phyloP scores from a whole-genome alignment of 805 yeast species.

The Yamadazyma scolyti region DNA sequence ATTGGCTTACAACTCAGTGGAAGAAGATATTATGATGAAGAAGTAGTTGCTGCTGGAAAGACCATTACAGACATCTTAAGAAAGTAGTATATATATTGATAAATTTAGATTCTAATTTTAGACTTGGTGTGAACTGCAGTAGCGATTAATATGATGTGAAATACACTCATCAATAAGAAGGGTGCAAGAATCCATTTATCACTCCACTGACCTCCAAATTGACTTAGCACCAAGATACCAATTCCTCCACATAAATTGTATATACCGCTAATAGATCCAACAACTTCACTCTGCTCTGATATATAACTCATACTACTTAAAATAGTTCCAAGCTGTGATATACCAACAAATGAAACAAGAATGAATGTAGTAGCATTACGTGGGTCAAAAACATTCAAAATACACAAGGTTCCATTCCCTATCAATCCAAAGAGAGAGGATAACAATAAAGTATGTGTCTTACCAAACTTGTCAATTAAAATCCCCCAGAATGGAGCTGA shows the following conservation, averaged over 20 bases:
- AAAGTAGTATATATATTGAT: not conserved
- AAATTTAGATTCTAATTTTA: not conserved
- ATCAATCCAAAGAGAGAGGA: constrained; percentile 42
- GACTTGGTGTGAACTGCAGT: not conserved
- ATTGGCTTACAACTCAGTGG: constrained; percentile 52
- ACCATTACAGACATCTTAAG: constrained; percentile 25
- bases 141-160: constrained; percentile 24
- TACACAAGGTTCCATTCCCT: constrained; percentile 36
- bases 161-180: constrained; percentile 47
- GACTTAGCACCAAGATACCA: constrained; percentile 59
- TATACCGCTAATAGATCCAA: constrained; percentile 68
- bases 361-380: constrained; percentile 35
- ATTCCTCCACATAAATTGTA: constrained; percentile 66
- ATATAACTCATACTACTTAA: constrained; percentile 61
- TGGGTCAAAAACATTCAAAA: constrained; percentile 26
- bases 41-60: constrained; percentile 47
- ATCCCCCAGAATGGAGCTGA: constrained; percentile 65
- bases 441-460: constrained; percentile 23
- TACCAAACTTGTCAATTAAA: constrained; percentile 45
- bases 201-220: constrained; percentile 58
- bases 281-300: constrained; percentile 24
- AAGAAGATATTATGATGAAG: constrained; percentile 54
- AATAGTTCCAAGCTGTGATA: constrained; percentile 59
- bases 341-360: constrained; percentile 45
- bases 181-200: constrained; percentile 59